These are phyloP conservation scores for Yamadazyma triangularis DNA, from an alignment of 1,139 yeast genomes.

Conservation along the genomic window DNA sequence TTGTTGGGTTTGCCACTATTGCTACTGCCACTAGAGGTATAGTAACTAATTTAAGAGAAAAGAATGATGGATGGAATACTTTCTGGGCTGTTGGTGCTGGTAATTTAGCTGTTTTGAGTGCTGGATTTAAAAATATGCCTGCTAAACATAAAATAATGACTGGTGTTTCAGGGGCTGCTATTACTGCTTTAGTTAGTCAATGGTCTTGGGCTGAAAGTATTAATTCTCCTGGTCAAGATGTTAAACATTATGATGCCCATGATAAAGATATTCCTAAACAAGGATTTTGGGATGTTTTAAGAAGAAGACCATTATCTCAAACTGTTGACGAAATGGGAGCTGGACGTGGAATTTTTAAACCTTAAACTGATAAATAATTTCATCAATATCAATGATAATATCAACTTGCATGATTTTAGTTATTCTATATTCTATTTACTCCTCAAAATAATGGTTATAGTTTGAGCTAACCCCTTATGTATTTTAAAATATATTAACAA, in stretches of 20 bases:
- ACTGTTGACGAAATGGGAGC: slow-evolving; percentile 73
- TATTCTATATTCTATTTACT: too few relatives aligned
- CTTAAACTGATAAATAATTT: too few relatives aligned
- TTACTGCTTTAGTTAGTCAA: slow-evolving; percentile 38
- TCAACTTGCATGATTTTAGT: too few relatives aligned
- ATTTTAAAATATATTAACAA: too few relatives aligned
- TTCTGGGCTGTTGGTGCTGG: slow-evolving; percentile 44
- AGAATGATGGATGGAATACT: slow-evolving; percentile 48
- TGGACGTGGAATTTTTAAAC: slow-evolving; percentile 50
- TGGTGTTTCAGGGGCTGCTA: slow-evolving; percentile 38
- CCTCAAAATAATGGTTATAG: too few relatives aligned
- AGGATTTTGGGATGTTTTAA: slow-evolving; percentile 78
- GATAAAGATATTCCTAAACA: slow-evolving; percentile 45
- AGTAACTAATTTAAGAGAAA: slow-evolving; percentile 43
- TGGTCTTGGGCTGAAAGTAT: slow-evolving; percentile 42
- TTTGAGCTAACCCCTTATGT: too few relatives aligned
- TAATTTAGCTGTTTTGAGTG: slow-evolving; percentile 37
- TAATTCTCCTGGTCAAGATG: slow-evolving; percentile 36
- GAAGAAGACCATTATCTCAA: slow-evolving; percentile 79
- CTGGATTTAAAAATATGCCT: slow-evolving; percentile 41
- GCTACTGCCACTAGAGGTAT: slow-evolving; percentile 40
- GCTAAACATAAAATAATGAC: slow-evolving; percentile 39
- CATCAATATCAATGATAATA: too few relatives aligned
- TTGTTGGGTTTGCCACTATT: slow-evolving; percentile 39
- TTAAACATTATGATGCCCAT: slow-evolving; percentile 33